These are phyloP conservation scores for Pisolithus sp. DNA, from an alignment of 768 basidiomycete genomes.

Conservation along the genomic window DNA sequence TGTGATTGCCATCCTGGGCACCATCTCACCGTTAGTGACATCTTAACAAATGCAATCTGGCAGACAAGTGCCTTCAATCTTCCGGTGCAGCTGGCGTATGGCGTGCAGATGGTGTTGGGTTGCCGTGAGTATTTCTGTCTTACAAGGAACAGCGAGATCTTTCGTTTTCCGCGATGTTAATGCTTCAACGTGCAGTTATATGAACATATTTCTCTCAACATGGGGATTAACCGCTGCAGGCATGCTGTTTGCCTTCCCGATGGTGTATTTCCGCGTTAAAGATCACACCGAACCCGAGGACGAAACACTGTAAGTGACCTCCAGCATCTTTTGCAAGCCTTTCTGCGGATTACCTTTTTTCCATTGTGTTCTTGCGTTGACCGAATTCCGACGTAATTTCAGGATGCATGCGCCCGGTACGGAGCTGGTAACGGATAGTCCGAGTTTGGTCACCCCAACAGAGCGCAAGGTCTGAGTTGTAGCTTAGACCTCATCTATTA, in stretches of 20 bases:
- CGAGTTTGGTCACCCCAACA: too few relatives aligned
- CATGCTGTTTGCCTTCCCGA: conserved; percentile 60
- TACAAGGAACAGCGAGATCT: neutral
- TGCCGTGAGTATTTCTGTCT: conserved; percentile 45
- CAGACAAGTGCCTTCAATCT: conserved; percentile 73
- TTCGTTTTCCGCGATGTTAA: too few relatives aligned
- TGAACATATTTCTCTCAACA: conserved; percentile 71
- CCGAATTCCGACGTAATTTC: too few relatives aligned
- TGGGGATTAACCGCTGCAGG: conserved; percentile 64
- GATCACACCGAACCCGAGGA: conserved; percentile 48
- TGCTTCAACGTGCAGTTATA: conserved; percentile 32
- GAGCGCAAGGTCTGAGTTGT: too few relatives aligned
- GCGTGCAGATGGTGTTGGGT: conserved; percentile 57
- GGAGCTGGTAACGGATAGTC: too few relatives aligned
- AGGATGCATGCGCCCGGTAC: too few relatives aligned
- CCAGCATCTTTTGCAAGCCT: neutral
- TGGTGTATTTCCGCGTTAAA: conserved; percentile 65
- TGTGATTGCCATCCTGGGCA: neutral
- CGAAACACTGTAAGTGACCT: conserved; percentile 41
- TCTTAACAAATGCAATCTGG: neutral
- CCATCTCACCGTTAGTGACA: neutral
- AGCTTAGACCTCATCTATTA: too few relatives aligned
- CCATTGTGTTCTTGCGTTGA: too few relatives aligned
- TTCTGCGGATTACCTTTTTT: too few relatives aligned
- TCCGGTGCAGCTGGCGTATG: conserved; percentile 67